These are phyloP conservation scores for Fermentozyma sake DNA, from an alignment of 1,139 yeast species.

Conservation along the genomic window DNA sequence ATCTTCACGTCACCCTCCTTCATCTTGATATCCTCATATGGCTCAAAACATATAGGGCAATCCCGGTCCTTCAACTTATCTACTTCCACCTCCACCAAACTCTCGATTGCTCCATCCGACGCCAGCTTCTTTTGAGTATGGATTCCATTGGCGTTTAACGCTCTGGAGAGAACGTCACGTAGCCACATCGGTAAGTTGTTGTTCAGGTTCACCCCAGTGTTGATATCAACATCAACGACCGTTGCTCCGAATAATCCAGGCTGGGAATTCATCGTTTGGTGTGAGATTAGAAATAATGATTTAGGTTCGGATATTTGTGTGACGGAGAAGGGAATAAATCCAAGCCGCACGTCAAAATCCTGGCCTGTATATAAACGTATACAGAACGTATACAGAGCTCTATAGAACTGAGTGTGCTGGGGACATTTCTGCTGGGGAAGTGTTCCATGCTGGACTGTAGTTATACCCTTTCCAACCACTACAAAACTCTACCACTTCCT, in stretches of 20 bases:
- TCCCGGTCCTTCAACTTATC: conserved; percentile 18
- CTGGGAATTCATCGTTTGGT: neutral
- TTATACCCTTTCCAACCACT: no score
- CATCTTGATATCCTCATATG: conserved; percentile 16
- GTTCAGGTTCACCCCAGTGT: conserved; percentile 10
- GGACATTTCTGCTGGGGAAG: no score
- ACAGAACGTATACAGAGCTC: no score
- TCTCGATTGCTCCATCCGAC: conserved; percentile 38
- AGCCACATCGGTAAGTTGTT: conserved; percentile 34
- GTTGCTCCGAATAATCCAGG: conserved; percentile 16
- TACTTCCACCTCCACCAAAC: conserved; percentile 25
- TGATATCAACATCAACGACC: conserved; percentile 26
- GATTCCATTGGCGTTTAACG: conserved; percentile 28
- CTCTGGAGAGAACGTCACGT: conserved; percentile 35
- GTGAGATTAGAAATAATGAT: no score
- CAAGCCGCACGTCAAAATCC: no score
- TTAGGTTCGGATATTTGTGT: no score
- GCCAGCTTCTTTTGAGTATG: conserved; percentile 21
- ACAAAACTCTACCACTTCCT: no score
- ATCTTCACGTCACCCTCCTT: conserved; percentile 1
- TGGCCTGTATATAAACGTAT: no score
- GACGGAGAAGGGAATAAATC: no score
- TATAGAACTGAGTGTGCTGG: no score
- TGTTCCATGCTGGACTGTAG: no score
- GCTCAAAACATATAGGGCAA: conserved; percentile 46